phyloP scores from a whole-genome alignment of 169 alveolate species.

The Perkinsus marinus region DNA sequence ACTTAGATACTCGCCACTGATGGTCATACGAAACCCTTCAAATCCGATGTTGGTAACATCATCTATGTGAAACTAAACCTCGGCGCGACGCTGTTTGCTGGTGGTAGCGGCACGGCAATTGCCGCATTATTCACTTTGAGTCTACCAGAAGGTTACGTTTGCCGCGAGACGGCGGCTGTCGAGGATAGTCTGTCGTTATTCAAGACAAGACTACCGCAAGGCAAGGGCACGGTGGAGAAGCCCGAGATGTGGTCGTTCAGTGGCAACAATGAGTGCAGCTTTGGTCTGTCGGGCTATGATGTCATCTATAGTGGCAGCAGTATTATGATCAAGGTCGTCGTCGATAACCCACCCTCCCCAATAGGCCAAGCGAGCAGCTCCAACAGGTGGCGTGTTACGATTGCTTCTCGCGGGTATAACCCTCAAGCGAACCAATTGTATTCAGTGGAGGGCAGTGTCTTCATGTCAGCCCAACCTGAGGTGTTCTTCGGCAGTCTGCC shows the following conservation, averaged over 20 bases:
- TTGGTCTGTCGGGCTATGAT: not conserved
- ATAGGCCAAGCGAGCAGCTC: not conserved
- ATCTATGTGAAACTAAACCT: not conserved
- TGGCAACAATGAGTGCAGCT: not conserved
- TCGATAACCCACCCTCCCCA: not conserved
- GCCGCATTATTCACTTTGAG: not conserved
- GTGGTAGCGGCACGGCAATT: not conserved
- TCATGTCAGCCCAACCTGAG: not conserved
- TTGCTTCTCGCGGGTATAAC: not conserved
- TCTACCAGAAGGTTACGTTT: not conserved
- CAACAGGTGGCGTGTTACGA: not conserved
- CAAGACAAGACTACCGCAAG: not conserved
- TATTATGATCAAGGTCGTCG: not conserved
- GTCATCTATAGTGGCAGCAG: not conserved
- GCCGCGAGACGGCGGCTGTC: not conserved
- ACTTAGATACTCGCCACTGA: not conserved
- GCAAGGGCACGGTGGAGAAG: not conserved
- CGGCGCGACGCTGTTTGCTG: conserved; percentile 3
- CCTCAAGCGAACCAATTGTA: not conserved
- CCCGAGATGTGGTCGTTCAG: not conserved
- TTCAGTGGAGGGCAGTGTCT: not conserved
- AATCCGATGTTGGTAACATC: not conserved
- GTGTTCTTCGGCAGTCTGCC: not conserved
- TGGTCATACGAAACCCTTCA: not conserved
- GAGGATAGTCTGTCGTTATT: not conserved